A percentile compares a stretch with the other conserved stretches of the same genome.
Conservation (phyloP, 768 basidiomycete genomes). For the Nidula microcarpa region DNA sequence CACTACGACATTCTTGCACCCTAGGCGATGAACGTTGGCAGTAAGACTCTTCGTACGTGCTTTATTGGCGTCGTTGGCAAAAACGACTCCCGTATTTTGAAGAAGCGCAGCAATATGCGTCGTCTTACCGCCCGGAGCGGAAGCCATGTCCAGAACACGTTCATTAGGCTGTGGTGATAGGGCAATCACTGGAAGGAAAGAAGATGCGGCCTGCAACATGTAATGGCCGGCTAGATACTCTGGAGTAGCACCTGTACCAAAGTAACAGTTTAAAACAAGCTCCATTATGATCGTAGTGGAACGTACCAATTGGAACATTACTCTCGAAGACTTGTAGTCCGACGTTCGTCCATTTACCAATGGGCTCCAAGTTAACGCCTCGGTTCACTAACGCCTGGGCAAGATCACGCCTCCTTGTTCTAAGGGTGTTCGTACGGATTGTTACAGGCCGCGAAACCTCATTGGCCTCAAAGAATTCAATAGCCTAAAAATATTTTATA, state of each 20-base stretch:
- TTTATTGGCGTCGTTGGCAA: constrained; percentile 97
- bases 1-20: constrained; percentile 96
- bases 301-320: constrained; percentile 83
- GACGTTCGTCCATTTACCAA: constrained; percentile 99
- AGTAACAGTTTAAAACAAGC: background rate
- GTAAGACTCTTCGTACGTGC: constrained; percentile 92
- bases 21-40: constrained; percentile 94
- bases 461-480: constrained; percentile 98
- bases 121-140: constrained; percentile 96
- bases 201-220: constrained; percentile 98
- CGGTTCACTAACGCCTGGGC: constrained; percentile 92
- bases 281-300: background rate
- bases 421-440: constrained; percentile 95
- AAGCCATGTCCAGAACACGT: constrained; percentile 96
- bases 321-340: constrained; percentile 99
- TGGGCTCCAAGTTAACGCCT: constrained; percentile 95
- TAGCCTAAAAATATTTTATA: constrained; percentile 53
- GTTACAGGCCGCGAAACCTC: constrained; percentile 95
- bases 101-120: constrained; percentile 96
- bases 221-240: constrained; percentile 99
- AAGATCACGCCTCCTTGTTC: constrained; percentile 89
- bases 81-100: constrained; percentile 96
- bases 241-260: constrained; percentile 76
- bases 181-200: constrained; percentile 98
- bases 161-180: constrained; percentile 91